Percentiles rank a stretch among this genome's conserved stretches.
These are phyloP conservation scores for Dactylonectria macrodidyma DNA, from an alignment of 2,329 filamentous ascomycete genomes.

Conservation along the genomic window DNA sequence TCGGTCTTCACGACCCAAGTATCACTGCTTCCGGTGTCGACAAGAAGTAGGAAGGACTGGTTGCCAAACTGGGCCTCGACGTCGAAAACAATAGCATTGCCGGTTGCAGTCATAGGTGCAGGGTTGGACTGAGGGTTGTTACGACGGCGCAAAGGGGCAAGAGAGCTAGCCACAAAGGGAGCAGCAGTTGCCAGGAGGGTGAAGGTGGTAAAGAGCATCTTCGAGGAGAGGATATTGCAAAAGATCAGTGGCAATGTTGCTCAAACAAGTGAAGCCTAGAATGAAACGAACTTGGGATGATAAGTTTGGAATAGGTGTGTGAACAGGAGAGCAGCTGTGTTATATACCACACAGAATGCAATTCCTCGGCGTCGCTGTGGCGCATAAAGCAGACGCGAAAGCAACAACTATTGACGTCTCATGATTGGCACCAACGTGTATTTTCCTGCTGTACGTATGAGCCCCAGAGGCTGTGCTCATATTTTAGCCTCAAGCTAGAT, in stretches of 20 bases:
- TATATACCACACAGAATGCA: not conserved
- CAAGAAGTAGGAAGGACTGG: conserved; percentile 36
- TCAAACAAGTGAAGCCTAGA: not conserved
- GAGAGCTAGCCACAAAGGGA: not conserved
- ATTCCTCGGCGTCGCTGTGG: not conserved
- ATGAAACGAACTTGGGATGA: not conserved
- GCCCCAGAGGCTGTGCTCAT: not conserved
- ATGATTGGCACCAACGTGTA: not conserved
- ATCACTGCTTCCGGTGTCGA: conserved; percentile 40
- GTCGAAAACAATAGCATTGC: conserved; percentile 40
- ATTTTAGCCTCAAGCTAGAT: not conserved
- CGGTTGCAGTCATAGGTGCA: conserved; percentile 22
- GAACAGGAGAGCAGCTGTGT: not conserved
- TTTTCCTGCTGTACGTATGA: not conserved
- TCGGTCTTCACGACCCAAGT: conserved; percentile 33
- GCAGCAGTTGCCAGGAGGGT: not conserved
- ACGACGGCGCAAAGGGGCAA: conserved; percentile 30
- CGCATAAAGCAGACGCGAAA: not conserved
- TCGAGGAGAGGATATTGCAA: not conserved
- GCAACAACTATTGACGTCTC: not conserved
- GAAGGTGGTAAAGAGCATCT: not conserved
- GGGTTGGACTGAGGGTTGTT: conserved; percentile 6
- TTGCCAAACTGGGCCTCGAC: conserved; percentile 31
- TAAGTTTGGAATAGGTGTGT: too few relatives aligned
- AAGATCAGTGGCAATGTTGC: not conserved